A percentile compares a stretch with the other conserved stretches of the same genome.
These are phyloP conservation scores for Pestalotiopsis fici DNA, from an alignment of 2,329 filamentous ascomycete genomes.

Conservation along the genomic window DNA sequence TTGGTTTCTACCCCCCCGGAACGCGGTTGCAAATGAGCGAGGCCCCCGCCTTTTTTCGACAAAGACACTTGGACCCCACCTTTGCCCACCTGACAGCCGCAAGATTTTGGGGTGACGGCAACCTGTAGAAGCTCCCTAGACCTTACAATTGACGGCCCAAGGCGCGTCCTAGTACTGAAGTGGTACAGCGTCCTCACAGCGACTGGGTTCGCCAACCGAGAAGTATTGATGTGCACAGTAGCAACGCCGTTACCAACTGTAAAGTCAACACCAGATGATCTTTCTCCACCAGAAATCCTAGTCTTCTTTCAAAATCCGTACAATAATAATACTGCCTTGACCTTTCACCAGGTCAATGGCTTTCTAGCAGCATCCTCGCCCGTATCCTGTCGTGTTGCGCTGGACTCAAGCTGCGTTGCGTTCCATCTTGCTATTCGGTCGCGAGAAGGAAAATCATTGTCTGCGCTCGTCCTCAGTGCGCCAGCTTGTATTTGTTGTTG, in stretches of 20 bases:
- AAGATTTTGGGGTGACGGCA: not conserved
- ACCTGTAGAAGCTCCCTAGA: not conserved
- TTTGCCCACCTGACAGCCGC: not conserved
- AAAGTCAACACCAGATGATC: not conserved
- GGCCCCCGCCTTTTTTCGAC: constrained; percentile 2
- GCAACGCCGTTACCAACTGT: not conserved
- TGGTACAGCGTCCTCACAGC: not conserved
- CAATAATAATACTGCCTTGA: not conserved
- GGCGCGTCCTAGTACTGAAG: not conserved
- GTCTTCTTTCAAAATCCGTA: not conserved
- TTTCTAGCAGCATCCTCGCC: not conserved
- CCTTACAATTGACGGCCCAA: not conserved
- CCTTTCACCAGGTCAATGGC: not conserved
- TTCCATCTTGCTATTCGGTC: not conserved
- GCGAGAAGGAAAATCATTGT: not conserved
- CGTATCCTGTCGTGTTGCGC: not conserved
- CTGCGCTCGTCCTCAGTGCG: not conserved
- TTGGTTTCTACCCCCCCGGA: constrained; percentile 16
- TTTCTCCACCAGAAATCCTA: not conserved
- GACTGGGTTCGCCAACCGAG: not conserved
- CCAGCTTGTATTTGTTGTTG: not conserved
- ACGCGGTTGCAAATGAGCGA: constrained; percentile 15
- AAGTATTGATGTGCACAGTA: not conserved
- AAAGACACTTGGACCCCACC: not conserved
- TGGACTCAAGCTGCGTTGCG: not conserved